A percentile compares a stretch with the other conserved stretches of the same genome.
Conservation (phyloP, 163 green algal genomes). For the Scenedesmus sp. region DNA sequence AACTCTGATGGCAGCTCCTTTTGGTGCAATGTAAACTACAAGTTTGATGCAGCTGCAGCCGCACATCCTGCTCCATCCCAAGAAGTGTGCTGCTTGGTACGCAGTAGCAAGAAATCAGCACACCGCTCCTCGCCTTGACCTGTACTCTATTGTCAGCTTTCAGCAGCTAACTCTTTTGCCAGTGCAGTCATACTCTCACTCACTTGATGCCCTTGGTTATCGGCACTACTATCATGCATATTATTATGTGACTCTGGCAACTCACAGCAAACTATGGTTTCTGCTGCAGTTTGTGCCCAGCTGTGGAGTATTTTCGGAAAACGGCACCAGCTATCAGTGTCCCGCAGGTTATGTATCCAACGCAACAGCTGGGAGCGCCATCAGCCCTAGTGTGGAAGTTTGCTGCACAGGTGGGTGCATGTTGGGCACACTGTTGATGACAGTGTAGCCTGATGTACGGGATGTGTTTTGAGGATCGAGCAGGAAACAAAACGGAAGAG, state of each 20-base stretch:
- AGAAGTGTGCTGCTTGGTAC: neutral
- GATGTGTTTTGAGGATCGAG: too few species aligned
- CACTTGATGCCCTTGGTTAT: too few species aligned
- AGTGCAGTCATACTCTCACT: too few species aligned
- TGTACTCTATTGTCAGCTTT: too few species aligned
- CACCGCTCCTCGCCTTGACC: too few species aligned
- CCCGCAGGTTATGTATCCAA: neutral
- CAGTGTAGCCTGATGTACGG: neutral
- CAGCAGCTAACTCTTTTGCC: too few species aligned
- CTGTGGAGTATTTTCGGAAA: slow-evolving; percentile 1
- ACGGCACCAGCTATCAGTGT: slow-evolving; percentile 20
- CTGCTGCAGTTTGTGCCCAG: neutral
- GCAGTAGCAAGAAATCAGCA: neutral
- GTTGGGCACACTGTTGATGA: neutral
- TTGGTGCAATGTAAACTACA: neutral
- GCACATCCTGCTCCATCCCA: neutral
- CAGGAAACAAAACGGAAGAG: too few species aligned
- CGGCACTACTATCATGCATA: too few species aligned
- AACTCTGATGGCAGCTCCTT: slow-evolving; percentile 1
- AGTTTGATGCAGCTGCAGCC: neutral
- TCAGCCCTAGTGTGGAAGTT: neutral
- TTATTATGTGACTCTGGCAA: too few species aligned
- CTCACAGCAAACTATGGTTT: neutral
- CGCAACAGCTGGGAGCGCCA: neutral
- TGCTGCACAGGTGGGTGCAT: slow-evolving; percentile 9